A percentile compares a stretch with the other conserved stretches of the same genome.
Conservation (phyloP, 2,329 filamentous ascomycete species). For the Botrytis squamosa region DNA sequence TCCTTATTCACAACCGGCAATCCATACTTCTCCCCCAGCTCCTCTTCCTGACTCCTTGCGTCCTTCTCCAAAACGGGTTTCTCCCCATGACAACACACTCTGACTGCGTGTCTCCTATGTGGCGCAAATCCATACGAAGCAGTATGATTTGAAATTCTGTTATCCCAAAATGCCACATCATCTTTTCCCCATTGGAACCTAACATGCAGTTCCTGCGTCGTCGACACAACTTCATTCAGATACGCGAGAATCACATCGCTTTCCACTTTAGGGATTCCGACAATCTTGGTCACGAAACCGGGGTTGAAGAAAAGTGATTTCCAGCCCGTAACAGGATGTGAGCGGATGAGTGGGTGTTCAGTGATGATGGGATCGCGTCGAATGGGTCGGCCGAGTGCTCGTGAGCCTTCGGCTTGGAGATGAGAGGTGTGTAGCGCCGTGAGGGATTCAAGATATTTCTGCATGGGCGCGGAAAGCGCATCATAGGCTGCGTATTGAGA, state of each 20-base stretch:
- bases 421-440: constrained; percentile 56
- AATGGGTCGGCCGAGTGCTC: constrained; percentile 39
- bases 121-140: constrained; percentile 57
- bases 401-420: constrained; percentile 51
- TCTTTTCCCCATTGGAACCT: constrained; percentile 63
- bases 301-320: constrained; percentile 60
- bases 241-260: constrained; percentile 51
- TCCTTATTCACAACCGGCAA: constrained; percentile 55
- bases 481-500: constrained; percentile 60
- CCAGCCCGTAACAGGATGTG: constrained; percentile 61
- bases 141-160: constrained; percentile 53
- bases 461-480: constrained; percentile 53
- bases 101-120: constrained; percentile 53
- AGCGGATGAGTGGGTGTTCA: constrained; percentile 57
- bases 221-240: constrained; percentile 54
- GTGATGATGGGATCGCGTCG: constrained; percentile 55
- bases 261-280: constrained; percentile 57
- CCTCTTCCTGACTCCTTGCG: constrained; percentile 54
- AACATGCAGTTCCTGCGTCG: constrained; percentile 66
- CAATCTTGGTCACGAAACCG: constrained; percentile 56
- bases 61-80: constrained; percentile 35
- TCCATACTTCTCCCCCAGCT: constrained; percentile 47
- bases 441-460: constrained; percentile 56
- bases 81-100: constrained; percentile 40
- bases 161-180: constrained; percentile 70